Conservation (phyloP, 2,329 filamentous ascomycete species). For the Juglanconis sp. region DNA sequence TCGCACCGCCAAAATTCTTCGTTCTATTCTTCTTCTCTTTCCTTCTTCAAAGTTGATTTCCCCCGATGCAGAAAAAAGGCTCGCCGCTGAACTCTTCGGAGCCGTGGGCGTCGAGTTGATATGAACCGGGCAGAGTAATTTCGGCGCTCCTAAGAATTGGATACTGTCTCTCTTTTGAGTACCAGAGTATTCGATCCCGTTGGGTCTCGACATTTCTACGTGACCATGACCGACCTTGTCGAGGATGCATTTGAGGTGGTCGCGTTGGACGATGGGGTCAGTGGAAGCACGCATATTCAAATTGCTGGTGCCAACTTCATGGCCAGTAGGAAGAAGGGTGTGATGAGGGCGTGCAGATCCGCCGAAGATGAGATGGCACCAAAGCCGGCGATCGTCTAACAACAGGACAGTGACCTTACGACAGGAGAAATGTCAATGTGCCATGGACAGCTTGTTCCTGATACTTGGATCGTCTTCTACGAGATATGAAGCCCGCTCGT, state of each 20-base stretch:
- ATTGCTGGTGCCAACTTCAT: too few species aligned
- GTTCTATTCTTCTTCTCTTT: conserved; percentile 32
- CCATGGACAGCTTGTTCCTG: too few species aligned
- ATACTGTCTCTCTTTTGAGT: conserved; percentile 47
- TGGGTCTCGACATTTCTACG: conserved; percentile 54
- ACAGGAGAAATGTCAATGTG: too few species aligned
- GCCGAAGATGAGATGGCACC: too few species aligned
- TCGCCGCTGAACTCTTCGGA: conserved; percentile 38
- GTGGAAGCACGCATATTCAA: too few species aligned
- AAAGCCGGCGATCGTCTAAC: too few species aligned
- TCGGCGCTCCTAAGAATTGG: conserved; percentile 64
- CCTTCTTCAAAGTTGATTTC: conserved; percentile 51
- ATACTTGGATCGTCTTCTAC: too few species aligned
- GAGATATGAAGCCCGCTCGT: not conserved
- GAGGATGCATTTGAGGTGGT: not conserved
- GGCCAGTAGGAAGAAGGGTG: too few species aligned
- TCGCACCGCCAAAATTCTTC: not conserved
- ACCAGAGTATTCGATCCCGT: conserved; percentile 55
- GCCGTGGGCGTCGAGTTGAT: conserved; percentile 51
- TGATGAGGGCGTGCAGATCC: too few species aligned
- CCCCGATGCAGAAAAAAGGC: conserved; percentile 55
- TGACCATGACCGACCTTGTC: not conserved
- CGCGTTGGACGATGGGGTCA: not conserved
- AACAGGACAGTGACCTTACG: too few species aligned
- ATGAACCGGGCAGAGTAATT: conserved; percentile 56